These are phyloP conservation scores for Fagus sylvatica DNA, from an alignment of 306 rosid genomes.

Conservation along the genomic window DNA sequence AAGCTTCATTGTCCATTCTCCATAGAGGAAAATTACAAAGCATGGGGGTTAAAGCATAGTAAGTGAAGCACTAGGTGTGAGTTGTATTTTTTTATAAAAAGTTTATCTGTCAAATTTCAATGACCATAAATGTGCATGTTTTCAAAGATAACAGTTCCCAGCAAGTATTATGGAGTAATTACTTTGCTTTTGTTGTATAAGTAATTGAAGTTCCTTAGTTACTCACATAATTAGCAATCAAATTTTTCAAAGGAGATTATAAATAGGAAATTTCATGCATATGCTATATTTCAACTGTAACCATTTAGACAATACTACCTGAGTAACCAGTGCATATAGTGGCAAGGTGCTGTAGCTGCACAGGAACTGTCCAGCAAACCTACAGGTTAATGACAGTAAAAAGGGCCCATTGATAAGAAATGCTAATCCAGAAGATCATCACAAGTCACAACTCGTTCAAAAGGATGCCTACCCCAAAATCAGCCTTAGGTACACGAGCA, in stretches of 20 bases:
- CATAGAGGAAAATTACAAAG: neutral
- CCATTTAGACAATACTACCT: conserved; percentile 45
- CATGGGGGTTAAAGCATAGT: neutral
- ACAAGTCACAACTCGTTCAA: neutral
- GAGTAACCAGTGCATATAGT: conserved; percentile 93
- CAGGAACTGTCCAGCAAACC: conserved; percentile 89
- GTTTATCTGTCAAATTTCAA: neutral
- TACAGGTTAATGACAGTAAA: conserved; percentile 27
- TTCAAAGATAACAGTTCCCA: conserved; percentile 1
- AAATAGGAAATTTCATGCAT: neutral
- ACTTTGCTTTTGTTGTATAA: neutral
- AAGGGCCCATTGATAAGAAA: conserved; percentile 18
- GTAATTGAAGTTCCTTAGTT: neutral
- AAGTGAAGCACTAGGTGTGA: neutral
- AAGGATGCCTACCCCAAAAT: conserved; percentile 73
- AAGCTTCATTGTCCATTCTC: neutral
- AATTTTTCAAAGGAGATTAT: neutral
- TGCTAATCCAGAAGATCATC: neutral
- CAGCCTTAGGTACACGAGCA: conserved; percentile 77
- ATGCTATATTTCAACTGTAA: neutral
- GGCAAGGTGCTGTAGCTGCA: conserved; percentile 99
- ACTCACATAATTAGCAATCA: neutral
- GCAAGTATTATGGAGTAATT: neutral
- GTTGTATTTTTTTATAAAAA: neutral
- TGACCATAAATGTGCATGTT: neutral